Evolutionary conservation across 495 filamentous ascomycete species (phyloP), one percentile per base, ranked within the genome.

Genomic region (Sphaerosporella brunnea): DNA sequence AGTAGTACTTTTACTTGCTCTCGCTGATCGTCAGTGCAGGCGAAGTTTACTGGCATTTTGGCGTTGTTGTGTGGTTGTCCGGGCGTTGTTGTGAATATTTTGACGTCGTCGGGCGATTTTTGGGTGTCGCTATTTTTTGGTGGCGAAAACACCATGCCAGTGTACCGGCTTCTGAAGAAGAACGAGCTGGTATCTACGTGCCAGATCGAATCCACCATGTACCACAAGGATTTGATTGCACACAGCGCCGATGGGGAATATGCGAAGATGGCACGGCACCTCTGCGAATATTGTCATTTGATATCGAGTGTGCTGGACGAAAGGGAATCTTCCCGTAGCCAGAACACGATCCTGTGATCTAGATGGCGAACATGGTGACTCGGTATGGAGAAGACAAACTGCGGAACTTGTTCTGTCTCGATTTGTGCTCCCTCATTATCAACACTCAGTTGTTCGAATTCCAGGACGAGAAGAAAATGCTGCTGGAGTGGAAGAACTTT

Each of bases 251-350:
- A 82, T 48, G 90, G 87, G 3, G 90, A 96, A 60, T 99, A 90
- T 84, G 84, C 83, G 8, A 99, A 94, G 65, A 96, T 99, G 84
- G 92, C 90, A n/a, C n/a, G n/a, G n/a, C n/a, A 0, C 90, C 90
- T 1, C 68, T 99, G 16, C 77, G 90, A 30, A 77, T 94, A 43
- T 64, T 99, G 11, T 95, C 87, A 2, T 95, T 99, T 53, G 90
- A 99, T 74, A 99, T 99, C 54, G 90, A 99, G 62, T 99, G 90
- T 61, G 92, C 90, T 50, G 90, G 90, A 21, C 82, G 90, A 52
- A 94, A 95, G 64, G 90, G 90, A 32, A 79, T 99, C 60, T 99
- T 99, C 61, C 90, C 90, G 2, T 87, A 96, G 64, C 74, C 92
- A 19, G 71, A 85, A 50, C 64, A 82, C 21, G 90, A 99, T 61